phyloP scores from a whole-genome alignment of 2,329 filamentous ascomycete genomes.

The Scedosporium boydii region DNA sequence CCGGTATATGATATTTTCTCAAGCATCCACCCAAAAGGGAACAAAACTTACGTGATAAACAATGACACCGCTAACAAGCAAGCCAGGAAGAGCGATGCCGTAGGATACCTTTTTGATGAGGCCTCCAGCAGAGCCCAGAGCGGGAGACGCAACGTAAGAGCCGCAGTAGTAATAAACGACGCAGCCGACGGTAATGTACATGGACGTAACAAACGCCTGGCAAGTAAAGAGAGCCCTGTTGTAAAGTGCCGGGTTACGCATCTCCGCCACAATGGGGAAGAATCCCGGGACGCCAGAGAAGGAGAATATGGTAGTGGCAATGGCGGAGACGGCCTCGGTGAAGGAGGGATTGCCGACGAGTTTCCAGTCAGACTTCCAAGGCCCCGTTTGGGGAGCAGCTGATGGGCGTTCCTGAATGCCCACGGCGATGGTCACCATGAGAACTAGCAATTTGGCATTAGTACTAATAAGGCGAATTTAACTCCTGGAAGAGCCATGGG shows the following conservation, averaged over 20 bases:
- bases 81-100: conserved; percentile 24
- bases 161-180: conserved; percentile 38
- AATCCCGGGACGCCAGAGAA: conserved; percentile 26
- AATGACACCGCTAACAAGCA: conserved; percentile 18
- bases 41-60: conserved; percentile 16
- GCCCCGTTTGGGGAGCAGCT: conserved; percentile 12
- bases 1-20: neutral
- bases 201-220: conserved; percentile 17
- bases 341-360: conserved; percentile 20
- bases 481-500: no score
- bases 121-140: conserved; percentile 32
- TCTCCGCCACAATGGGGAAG: conserved; percentile 22
- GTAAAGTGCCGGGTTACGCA: conserved; percentile 20
- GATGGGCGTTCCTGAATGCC: conserved; percentile 19
- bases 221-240: conserved; percentile 17
- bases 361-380: conserved; percentile 20
- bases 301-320: conserved; percentile 25
- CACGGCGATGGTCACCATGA: conserved; percentile 20
- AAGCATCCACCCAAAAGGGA: neutral
- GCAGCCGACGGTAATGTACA: conserved; percentile 21
- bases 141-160: conserved; percentile 33
- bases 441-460: conserved; percentile 3
- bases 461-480: no score
- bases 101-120: conserved; percentile 34
- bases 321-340: conserved; percentile 18